phyloP scores from a whole-genome alignment of 306 rosid genomes.

The Comarum palustre region DNA sequence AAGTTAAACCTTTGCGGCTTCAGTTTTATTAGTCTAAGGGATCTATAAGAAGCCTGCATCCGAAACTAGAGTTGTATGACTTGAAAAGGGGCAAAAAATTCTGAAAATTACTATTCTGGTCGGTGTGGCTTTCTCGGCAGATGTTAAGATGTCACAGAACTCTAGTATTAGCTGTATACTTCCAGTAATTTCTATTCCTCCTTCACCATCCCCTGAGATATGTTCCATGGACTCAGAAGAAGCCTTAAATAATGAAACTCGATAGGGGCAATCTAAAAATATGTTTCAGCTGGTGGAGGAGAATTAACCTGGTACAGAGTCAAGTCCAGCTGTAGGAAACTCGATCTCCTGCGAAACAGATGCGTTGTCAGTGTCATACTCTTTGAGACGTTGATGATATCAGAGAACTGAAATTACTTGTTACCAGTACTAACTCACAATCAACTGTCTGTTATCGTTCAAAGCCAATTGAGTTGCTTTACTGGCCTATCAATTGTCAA shows the following conservation, averaged over 20 bases:
- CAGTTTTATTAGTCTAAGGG: slow-evolving; percentile 5
- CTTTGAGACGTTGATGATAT: slow-evolving; percentile 23
- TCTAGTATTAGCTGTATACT: slow-evolving; percentile 88
- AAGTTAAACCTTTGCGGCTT: not conserved
- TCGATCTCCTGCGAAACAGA: slow-evolving; percentile 79
- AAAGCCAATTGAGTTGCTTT: slow-evolving; percentile 72
- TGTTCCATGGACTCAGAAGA: slow-evolving; percentile 18
- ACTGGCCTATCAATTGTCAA: slow-evolving; percentile 50
- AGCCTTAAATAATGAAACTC: slow-evolving; percentile 1
- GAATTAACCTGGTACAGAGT: slow-evolving; percentile 80
- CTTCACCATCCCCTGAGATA: slow-evolving; percentile 89
- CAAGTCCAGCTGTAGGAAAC: slow-evolving; percentile 92
- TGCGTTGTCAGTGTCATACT: slow-evolving; percentile 30
- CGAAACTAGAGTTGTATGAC: not conserved
- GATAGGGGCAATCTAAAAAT: not conserved
- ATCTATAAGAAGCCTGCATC: not conserved
- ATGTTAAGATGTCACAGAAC: slow-evolving; percentile 57
- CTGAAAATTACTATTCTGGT: slow-evolving; percentile 75
- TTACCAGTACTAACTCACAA: slow-evolving; percentile 50
- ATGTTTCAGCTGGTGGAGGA: slow-evolving; percentile 13
- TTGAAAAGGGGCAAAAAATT: not conserved
- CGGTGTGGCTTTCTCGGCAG: slow-evolving; percentile 54
- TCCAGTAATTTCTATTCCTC: slow-evolving; percentile 92
- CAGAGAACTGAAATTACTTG: slow-evolving; percentile 10
- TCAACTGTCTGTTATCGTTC: slow-evolving; percentile 65